A percentile compares a stretch with the other conserved stretches of the same genome.
These are phyloP conservation scores for Murraya paniculata DNA, from an alignment of 345 rosid species.

Conservation along the genomic window DNA sequence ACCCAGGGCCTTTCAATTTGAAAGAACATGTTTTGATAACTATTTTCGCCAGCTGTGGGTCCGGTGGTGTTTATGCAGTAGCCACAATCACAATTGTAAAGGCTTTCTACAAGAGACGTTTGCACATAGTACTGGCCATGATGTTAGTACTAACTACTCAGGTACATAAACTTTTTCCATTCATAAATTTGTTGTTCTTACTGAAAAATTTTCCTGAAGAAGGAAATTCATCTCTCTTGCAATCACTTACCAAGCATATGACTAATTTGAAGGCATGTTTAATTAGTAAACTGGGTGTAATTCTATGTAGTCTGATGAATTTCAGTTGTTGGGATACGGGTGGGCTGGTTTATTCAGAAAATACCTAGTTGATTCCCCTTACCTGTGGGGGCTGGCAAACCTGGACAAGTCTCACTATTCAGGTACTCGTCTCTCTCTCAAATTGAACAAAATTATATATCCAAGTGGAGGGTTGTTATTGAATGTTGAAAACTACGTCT, in stretches of 20 bases:
- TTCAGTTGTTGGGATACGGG: slow-evolving; percentile 37
- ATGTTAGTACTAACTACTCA: slow-evolving; percentile 42
- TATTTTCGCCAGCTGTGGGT: slow-evolving; percentile 47
- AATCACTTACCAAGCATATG: not conserved
- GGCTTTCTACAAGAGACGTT: slow-evolving; percentile 41
- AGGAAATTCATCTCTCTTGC: too few relatives aligned
- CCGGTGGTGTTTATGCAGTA: slow-evolving; percentile 41
- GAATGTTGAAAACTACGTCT: not conserved
- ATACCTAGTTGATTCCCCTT: slow-evolving; percentile 47
- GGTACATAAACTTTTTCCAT: slow-evolving; percentile 13
- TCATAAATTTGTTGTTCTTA: too few relatives aligned
- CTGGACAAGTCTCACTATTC: slow-evolving; percentile 51
- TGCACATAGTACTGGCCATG: slow-evolving; percentile 16
- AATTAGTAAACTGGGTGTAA: not conserved
- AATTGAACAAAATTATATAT: not conserved
- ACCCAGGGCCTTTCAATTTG: slow-evolving; percentile 53
- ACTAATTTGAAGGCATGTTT: not conserved
- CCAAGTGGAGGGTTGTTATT: not conserved
- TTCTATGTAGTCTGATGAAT: not conserved
- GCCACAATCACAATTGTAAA: slow-evolving; percentile 43
- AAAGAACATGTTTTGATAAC: slow-evolving; percentile 61
- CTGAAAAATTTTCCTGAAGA: too few relatives aligned
- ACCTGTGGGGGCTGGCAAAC: slow-evolving; percentile 50
- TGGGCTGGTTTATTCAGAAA: slow-evolving; percentile 45
- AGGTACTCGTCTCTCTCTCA: slow-evolving; percentile 19